Base-by-base conservation (phyloP, 1,139 yeast species). In the Zygosaccharomyces sapae region DNA sequence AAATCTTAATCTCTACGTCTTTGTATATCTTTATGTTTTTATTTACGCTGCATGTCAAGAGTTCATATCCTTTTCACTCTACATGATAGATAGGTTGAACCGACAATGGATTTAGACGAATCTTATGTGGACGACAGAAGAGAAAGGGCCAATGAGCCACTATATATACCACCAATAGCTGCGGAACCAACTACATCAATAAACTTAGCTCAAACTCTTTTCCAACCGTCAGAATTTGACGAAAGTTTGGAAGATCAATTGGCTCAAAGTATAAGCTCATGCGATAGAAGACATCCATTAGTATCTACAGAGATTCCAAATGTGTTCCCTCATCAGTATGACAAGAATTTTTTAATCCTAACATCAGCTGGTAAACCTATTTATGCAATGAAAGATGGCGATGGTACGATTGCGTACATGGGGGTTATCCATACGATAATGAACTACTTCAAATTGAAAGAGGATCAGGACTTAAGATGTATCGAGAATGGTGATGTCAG, bases 291-390 rank as follows among this genome's bases (percentile, higher is more conserved):
- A 25, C 46, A 48, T 19, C 53, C 61, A 3, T 42, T 48, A 36
- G 61, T 60, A 2, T 57, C 61, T 39, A 58, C 53, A 46, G 63
- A 60, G 35, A 50, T 61, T 8, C 65, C 63, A 5, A 48, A 54
- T 39, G 52, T 58, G 3, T 60, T 60, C 29, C 38, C 45, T 3
- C 29, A 20, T 12, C 30, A 27, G 3, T 19, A 22, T 4, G 57
- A 56, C 24, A 63, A 63, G 41, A 62, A 62, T 41, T 88, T 86
- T 58, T 81, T 89, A 54, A 80, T 92, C 5, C 71, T 92, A n/a
- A 88, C 96, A 0, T 70, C 83, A 1, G 96, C 97, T 0, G 98
- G 98, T 0, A 92, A 92, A 64, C 97, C 96, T 1, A 86, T 92
- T 5, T 92, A 84, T 65, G 79, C 95, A 1, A 73, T 85, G 73